Evolutionary conservation across 83 land plant genomes (phyloP).

Genomic region (Picea abies): DNA sequence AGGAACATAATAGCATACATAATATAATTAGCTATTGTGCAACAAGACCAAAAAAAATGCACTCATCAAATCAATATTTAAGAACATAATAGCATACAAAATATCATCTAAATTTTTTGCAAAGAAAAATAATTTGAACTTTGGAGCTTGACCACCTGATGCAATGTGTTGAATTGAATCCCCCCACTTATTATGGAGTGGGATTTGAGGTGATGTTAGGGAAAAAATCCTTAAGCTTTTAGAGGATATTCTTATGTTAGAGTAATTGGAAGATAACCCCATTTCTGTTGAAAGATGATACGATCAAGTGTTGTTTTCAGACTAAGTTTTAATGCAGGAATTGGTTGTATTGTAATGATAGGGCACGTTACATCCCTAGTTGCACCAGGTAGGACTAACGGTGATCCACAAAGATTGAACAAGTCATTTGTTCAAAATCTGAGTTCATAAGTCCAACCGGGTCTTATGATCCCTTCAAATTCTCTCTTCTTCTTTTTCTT

Average conservation of each 20-base stretch:
- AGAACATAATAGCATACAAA: no score
- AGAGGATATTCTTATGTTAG: conserved; percentile 75
- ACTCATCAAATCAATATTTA: no score
- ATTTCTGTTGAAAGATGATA: conserved; percentile 79
- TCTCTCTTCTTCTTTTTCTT: no score
- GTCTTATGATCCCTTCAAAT: no score
- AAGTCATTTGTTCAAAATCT: no score
- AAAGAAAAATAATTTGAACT: conserved; percentile 93
- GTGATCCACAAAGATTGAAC: no score
- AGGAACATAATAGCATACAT: no score
- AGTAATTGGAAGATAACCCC: conserved; percentile 82
- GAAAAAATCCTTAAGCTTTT: conserved; percentile 56
- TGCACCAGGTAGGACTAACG: no score
- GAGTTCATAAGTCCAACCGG: no score
- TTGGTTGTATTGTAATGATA: conserved; percentile 29
- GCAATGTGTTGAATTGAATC: conserved; percentile 92
- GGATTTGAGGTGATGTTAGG: conserved; percentile 67
- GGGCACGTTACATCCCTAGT: no score
- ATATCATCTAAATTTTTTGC: conserved; percentile 66
- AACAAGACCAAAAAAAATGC: no score
- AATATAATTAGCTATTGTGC: no score
- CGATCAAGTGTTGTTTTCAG: conserved; percentile 81
- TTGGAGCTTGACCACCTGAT: conserved; percentile 90
- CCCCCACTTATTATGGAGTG: conserved; percentile 80
- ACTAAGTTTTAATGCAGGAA: conserved; percentile 66